Evolutionary conservation across 345 rosid genomes (phyloP).

Genomic region (Pelargonium nanum): DNA sequence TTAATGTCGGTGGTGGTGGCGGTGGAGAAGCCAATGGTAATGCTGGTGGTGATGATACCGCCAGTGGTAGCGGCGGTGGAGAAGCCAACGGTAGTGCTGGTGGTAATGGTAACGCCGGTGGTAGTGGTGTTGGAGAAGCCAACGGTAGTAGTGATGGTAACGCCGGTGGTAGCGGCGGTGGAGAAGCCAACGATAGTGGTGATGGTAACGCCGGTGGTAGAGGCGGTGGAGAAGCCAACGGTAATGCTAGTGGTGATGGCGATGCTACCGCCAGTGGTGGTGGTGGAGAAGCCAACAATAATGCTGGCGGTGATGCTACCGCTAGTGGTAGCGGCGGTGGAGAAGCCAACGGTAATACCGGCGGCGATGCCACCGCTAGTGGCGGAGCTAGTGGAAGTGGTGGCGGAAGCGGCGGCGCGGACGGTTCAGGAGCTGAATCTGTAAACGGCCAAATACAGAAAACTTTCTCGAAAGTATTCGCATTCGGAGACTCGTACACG

Average conservation of each 20-base stretch:
- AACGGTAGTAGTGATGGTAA: neutral
- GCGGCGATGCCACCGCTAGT: too few species aligned
- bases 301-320: neutral
- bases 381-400: neutral
- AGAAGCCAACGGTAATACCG: too few species aligned
- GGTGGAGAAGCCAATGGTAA: slow-evolving; percentile 13
- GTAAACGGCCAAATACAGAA: neutral
- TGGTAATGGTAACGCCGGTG: neutral
- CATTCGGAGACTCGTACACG: neutral
- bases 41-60: slow-evolving; percentile 30
- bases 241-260: neutral
- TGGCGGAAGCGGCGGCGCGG: neutral
- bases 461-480: neutral
- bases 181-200: neutral
- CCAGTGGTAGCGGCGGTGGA: slow-evolving; percentile 8
- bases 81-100: slow-evolving; percentile 9
- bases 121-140: neutral
- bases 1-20: slow-evolving; percentile 26
- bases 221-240: neutral
- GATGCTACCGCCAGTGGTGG: too few species aligned
- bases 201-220: neutral
- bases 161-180: neutral
- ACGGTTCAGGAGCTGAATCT: neutral
- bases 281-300: neutral
- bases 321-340: neutral